Conservation (phyloP, 345 rosid species). For the Sisymbrium altissimum region DNA sequence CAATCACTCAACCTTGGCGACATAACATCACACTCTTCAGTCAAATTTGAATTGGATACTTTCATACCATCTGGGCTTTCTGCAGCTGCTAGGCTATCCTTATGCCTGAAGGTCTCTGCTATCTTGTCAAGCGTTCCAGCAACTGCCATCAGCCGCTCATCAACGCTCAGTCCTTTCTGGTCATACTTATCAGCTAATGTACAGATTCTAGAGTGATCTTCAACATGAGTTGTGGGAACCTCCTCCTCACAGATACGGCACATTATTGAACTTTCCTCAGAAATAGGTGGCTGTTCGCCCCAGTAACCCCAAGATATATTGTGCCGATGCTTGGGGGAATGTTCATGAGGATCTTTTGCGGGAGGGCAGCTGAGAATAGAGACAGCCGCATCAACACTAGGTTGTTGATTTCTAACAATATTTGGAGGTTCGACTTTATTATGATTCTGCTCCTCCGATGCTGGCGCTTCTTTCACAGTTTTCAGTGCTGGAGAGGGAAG, state of each 20-base stretch:
- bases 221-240: constrained; percentile 82
- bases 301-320: constrained; percentile 95
- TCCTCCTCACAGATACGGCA: constrained; percentile 99
- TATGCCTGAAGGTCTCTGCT: constrained; percentile 67
- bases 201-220: constrained; percentile 96
- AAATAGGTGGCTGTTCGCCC: constrained; percentile 67
- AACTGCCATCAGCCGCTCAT: constrained; percentile 83
- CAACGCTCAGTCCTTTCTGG: constrained; percentile 75
- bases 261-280: constrained; percentile 85
- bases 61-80: constrained; percentile 92
- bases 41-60: constrained; percentile 81
- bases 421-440: constrained; percentile 50
- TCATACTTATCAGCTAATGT: constrained; percentile 94
- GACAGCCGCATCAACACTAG: constrained; percentile 43
- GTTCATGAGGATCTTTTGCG: constrained; percentile 60
- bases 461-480: constrained; percentile 51
- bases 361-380: constrained; percentile 47
- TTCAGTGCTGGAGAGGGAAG: constrained; percentile 78
- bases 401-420: constrained; percentile 37
- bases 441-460: constrained; percentile 51
- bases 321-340: constrained; percentile 75
- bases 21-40: constrained; percentile 80
- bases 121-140: constrained; percentile 92
- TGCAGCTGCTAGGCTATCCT: constrained; percentile 60
- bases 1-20: constrained; percentile 97